A percentile compares a stretch with the other conserved stretches of the same genome.
Conservation (phyloP, 371 early-diverging fungal genomes). For the Mucor irregularis region DNA sequence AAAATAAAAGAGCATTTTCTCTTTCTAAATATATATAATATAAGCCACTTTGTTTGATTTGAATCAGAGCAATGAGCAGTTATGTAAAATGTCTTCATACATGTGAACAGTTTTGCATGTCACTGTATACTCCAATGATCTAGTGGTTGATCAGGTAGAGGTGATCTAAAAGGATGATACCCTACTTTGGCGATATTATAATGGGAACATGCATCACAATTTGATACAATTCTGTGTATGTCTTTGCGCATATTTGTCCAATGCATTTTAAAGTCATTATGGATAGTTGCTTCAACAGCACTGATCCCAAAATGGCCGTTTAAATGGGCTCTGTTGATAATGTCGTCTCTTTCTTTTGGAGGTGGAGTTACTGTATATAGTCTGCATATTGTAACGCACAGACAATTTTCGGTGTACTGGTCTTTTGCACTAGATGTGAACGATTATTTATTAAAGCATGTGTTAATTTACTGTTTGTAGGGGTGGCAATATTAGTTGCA, state of each 20-base stretch:
- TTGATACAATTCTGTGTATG: not conserved
- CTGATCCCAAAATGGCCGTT: conserved; percentile 5
- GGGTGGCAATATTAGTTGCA: too few species aligned
- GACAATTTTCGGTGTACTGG: not conserved
- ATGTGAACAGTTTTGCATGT: too few species aligned
- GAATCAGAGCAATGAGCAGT: too few species aligned
- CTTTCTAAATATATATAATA: too few species aligned
- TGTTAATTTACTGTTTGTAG: not conserved
- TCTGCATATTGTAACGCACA: not conserved
- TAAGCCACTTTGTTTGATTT: too few species aligned
- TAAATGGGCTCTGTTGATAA: not conserved
- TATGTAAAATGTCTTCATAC: too few species aligned
- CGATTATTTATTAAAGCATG: not conserved
- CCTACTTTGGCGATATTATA: not conserved
- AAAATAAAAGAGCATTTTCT: too few species aligned
- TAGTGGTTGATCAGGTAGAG: not conserved
- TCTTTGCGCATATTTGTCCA: conserved; percentile 9
- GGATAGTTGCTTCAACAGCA: conserved; percentile 1
- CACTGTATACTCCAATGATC: conserved; percentile 11
- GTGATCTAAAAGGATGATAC: not conserved
- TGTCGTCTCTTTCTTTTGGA: not conserved
- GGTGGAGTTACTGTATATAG: conserved; percentile 8
- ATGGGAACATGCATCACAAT: not conserved
- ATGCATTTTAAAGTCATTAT: conserved; percentile 4
- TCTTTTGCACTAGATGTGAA: too few species aligned